Evolutionary conservation across 1,139 yeast species (phyloP).

Genomic region (Pichia sp.): DNA sequence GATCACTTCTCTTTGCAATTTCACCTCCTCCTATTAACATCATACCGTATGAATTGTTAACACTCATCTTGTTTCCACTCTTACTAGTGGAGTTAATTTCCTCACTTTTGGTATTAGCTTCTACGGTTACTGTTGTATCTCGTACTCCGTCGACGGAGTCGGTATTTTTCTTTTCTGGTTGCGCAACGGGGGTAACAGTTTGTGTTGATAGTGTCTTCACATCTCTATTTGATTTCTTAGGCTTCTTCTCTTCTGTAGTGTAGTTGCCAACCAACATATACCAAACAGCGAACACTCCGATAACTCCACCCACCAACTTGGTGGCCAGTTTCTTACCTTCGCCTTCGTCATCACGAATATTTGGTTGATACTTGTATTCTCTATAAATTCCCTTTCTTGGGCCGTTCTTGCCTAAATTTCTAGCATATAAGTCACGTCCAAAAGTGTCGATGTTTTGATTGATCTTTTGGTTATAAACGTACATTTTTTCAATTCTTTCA

Average conservation of each 20-base stretch:
- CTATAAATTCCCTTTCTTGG: constrained; percentile 23
- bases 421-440: constrained; percentile 25
- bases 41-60: constrained; percentile 19
- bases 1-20: neutral
- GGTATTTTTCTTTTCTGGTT: no score
- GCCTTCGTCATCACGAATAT: constrained; percentile 12
- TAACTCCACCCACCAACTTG: constrained; percentile 9
- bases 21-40: constrained; percentile 12
- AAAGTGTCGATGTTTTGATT: constrained; percentile 26
- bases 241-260: constrained; percentile 4
- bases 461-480: constrained; percentile 24
- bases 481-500: constrained; percentile 54
- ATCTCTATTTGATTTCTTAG: neutral
- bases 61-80: constrained; percentile 14
- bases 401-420: constrained; percentile 20
- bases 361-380: constrained; percentile 14
- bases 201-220: no score
- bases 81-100: constrained; percentile 8
- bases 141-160: neutral
- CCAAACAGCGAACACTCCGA: constrained; percentile 14
- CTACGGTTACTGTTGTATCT: neutral
- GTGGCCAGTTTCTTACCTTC: constrained; percentile 16
- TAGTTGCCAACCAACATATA: constrained; percentile 11
- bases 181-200: no score
- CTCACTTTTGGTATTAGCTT: neutral